Evolutionary conservation across 2,329 filamentous ascomycete species (phyloP), one percentile per base, ranked within the genome.

Genomic region (Penicillium sp.): DNA sequence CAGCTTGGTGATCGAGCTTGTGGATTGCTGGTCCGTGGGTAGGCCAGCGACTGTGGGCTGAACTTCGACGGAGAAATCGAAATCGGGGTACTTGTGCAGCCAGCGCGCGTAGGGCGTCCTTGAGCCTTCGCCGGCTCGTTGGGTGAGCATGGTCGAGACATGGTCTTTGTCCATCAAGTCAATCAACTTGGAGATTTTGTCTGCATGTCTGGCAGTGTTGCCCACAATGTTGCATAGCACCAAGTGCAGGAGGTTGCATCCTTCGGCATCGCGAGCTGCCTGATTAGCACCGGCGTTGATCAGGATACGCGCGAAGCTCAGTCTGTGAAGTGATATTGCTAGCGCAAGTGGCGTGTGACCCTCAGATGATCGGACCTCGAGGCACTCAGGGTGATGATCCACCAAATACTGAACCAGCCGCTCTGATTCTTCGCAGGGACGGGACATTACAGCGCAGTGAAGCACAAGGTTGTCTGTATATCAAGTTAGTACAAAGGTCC

Each of bases 201-300:
- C 72, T 18, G 86, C 73, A 0, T 58, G 55, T 4, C 44, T 43
- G 6, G 65, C 54, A 2, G 67, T 24, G 65, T 68, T 3, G 59
- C 55, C 11, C 79, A 67, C 13, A 11, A 63, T 39, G 39, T 79
- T 66, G 6, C 47, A 47, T 4, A 76, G 56, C 11, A 87, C 79
- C 2, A 81, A 77, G 68, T 96, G 91, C 1, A 94, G 62, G 16
- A 94, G 77, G 66, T 94, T 96, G 64, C 85, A 81, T 11, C 86
- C 85, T 3, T 76, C 70, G 10, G 75, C 76, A 68, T 91, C 87
- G 24, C 87, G 87, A 36, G 77, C 77, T 1, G 85, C 84, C 69
- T 91, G 87, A 68, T 95, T 86, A 2, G 90, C 89, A 3, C 89
- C 90, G 27, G 83, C 85, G 1, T 82, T 78, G 52, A 94, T 81